Percentiles rank a stretch among this genome's conserved stretches.
Evolutionary conservation across 2,329 filamentous ascomycete genomes (phyloP).

Genomic region (Neofusicoccum laricinum): DNA sequence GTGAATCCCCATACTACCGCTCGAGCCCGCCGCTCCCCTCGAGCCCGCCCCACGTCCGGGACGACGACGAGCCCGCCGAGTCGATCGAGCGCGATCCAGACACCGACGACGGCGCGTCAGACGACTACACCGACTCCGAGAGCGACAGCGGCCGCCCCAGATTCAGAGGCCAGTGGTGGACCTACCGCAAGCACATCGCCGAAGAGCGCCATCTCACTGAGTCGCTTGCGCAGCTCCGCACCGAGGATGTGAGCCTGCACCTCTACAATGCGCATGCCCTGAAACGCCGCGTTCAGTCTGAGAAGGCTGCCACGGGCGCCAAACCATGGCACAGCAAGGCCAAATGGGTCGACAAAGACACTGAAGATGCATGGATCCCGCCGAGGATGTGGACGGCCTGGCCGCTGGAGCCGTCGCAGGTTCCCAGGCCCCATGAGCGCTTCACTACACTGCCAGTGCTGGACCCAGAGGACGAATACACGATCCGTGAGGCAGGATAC

Average conservation of each 20-base stretch:
- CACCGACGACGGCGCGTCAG: not conserved
- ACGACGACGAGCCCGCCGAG: not conserved
- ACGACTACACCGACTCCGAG: constrained; percentile 16
- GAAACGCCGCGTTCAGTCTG: constrained; percentile 47
- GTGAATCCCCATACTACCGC: not conserved
- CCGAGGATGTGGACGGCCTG: constrained; percentile 75
- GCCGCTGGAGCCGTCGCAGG: constrained; percentile 64
- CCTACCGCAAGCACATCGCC: constrained; percentile 64
- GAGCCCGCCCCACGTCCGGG: not conserved
- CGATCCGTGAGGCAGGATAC: constrained; percentile 42
- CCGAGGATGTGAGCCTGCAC: constrained; percentile 69
- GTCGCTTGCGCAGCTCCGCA: constrained; percentile 61
- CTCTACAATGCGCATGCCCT: constrained; percentile 75
- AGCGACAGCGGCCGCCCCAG: constrained; percentile 49
- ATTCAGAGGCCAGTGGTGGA: constrained; percentile 64
- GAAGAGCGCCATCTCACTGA: constrained; percentile 61
- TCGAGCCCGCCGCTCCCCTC: not conserved
- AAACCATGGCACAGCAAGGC: constrained; percentile 40
- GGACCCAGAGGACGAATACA: constrained; percentile 53
- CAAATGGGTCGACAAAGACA: constrained; percentile 36
- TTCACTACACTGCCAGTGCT: constrained; percentile 32
- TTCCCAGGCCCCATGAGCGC: constrained; percentile 59
- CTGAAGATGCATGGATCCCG: constrained; percentile 40
- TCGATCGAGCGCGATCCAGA: not conserved
- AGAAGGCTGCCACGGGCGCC: constrained; percentile 16